Evolutionary conservation across 1,139 yeast species (phyloP), one percentile per base, ranked within the genome.

Genomic region (Scheffersomyces insectosa): DNA sequence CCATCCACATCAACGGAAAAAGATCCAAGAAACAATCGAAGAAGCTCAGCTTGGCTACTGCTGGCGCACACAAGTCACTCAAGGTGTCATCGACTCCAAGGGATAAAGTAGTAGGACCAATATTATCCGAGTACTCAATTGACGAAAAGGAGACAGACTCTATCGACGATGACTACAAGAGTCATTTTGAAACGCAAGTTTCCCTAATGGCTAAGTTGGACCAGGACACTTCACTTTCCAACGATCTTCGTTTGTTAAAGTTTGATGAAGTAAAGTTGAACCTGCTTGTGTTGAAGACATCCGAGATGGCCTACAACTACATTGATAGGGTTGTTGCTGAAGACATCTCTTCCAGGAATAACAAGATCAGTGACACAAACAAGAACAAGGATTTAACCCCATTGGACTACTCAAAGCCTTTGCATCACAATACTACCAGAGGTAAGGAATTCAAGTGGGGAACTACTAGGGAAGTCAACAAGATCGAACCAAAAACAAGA

Each of bases 291-390:
- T 46, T 57, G 28, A 56, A 56, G 29, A 57, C 70, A 14, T 55
- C 59, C 39, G 62, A 60, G 31, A 48, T 68, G 38, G 55, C 72
- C 12, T 50, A 62, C 41, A 66, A 68, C 51, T 63, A 67, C 53
- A 54, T 70, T 36, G 72, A 71, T 43, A 57, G 74, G 42, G 64
- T 63, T 42, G 65, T 70, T 38, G 62, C 71, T 37, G 72, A 70
- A 51, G 67, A 71, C 50, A 54, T 68, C 37, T 56, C 63, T 36
- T 52, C 70, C 33, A 42, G 55, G 36, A 54, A 52, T 43, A 51
- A 51, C 48, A 52, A 52, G 44, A 52, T 53, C 33, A 49, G 54
- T 5, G 59, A 51, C 41, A 52, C 57, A 28, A 52, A 51, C 44
- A 51, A 51, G 40, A 50, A 49, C 46, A 52, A 53, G 38, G 57